Base-by-base conservation (phyloP, 176 grass and related monocot species). In the Thinopyrum elongatum region DNA sequence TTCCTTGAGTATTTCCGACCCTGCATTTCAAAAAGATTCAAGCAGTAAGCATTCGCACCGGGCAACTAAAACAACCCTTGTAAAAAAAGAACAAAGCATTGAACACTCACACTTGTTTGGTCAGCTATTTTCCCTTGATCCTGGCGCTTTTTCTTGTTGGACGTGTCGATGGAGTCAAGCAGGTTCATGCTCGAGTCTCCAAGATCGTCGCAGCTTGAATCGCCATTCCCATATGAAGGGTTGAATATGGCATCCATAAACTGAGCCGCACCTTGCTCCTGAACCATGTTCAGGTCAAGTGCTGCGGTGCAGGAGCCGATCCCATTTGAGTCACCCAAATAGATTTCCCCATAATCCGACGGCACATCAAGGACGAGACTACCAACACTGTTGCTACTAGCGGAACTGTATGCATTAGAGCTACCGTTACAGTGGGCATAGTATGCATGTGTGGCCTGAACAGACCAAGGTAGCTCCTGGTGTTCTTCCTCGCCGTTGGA, bases 141-240 rank as follows among this genome's bases (percentile, higher is more conserved):
- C 12, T 84, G 39, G 12, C 33, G 39, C 68, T 91, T 91, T 78
- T 89, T 95, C 76, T 91, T 95, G 80, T 28, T 82, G 72, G 64
- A 87, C 61, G 62, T 33, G 70, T 74, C 83, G 12, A 87, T 28
- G 41, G 51, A 69, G 33, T 70, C 70, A 2, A 87, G 57, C 19
- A 71, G 51, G 75, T 88, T 86, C 66, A 85, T 82, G 72, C 85
- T 84, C 14, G 41, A 85, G 38, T 90, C 82, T 22, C 34, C 51
- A 59, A 80, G 55, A 91, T 89, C 86, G 16, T 89, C 72, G 16
- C 74, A 87, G 80, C 80, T 89, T 0, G 71, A 67, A 65, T 87
- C 81, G 28, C 70, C 29, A 26, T 88, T 86, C 26, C 58, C 46
- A 11, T 79, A 81, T 6, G 81, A 30, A 58, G 68, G 82, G 59